Evolutionary conservation across 495 filamentous ascomycete species (phyloP).

Genomic region (Penicillium flavigenum): DNA sequence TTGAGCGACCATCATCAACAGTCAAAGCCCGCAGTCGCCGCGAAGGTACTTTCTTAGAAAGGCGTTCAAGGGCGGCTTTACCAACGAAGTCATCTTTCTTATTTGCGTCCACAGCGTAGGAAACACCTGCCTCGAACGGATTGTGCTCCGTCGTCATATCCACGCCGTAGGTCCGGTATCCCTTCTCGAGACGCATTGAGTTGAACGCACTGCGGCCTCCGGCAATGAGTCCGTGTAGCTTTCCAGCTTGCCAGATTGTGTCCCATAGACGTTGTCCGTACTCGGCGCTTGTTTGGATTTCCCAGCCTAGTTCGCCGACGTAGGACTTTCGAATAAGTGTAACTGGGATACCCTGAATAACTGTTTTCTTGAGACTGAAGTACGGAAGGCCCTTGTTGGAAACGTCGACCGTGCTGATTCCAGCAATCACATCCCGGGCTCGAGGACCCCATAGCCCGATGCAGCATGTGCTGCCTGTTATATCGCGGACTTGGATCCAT

Average conservation of each 20-base stretch:
- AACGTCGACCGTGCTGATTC: constrained; percentile 38
- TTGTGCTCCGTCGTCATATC: constrained; percentile 53
- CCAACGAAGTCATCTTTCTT: constrained; percentile 45
- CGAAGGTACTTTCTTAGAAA: constrained; percentile 19
- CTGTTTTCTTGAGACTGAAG: constrained; percentile 36
- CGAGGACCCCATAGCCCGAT: constrained; percentile 54
- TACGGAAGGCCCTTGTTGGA: constrained; percentile 42
- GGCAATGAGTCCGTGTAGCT: constrained; percentile 45
- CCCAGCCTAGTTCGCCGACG: constrained; percentile 52
- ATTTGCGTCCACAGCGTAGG: constrained; percentile 29
- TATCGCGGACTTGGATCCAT: constrained; percentile 46
- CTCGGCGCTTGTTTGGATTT: constrained; percentile 50
- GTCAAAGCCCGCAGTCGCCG: constrained; percentile 43
- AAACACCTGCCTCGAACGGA: constrained; percentile 49
- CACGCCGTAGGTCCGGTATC: constrained; percentile 41
- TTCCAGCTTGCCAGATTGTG: constrained; percentile 43
- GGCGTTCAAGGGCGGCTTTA: constrained; percentile 33
- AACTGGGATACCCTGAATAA: constrained; percentile 43
- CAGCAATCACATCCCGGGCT: constrained; percentile 37
- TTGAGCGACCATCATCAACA: constrained; percentile 44
- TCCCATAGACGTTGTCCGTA: constrained; percentile 50
- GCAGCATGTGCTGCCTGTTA: constrained; percentile 51
- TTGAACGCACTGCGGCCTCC: constrained; percentile 51
- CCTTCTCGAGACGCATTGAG: constrained; percentile 49
- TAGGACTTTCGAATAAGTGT: constrained; percentile 45